These are phyloP conservation scores for Aplosporella prunicola DNA, from an alignment of 2,329 filamentous ascomycete genomes.

Conservation along the genomic window DNA sequence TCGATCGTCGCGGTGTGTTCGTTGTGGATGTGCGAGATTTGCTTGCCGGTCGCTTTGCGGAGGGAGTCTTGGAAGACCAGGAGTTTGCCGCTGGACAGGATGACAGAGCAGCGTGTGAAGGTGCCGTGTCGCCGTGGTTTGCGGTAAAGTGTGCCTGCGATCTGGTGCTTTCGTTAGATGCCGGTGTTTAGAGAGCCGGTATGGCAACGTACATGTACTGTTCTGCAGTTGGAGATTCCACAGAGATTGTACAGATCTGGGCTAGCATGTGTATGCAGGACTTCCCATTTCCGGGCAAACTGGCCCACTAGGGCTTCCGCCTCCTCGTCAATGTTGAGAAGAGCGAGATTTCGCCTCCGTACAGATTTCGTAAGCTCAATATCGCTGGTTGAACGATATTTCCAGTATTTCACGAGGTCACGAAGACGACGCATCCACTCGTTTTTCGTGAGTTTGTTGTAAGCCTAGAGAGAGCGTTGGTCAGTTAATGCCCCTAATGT, in stretches of 20 bases:
- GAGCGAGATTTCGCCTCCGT: conserved; percentile 48
- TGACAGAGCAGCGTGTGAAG: conserved; percentile 51
- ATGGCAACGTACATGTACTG: conserved; percentile 38
- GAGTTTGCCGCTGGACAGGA: conserved; percentile 51
- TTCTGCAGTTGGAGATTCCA: conserved; percentile 52
- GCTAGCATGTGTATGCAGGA: conserved; percentile 53
- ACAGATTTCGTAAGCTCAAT: conserved; percentile 48
- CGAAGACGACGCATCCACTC: conserved; percentile 54
- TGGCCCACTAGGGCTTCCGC: conserved; percentile 56
- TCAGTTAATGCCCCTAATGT: background rate
- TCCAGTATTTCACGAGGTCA: conserved; percentile 53
- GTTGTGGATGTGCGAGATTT: conserved; percentile 52
- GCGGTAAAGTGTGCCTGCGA: conserved; percentile 53
- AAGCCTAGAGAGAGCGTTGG: conserved; percentile 28
- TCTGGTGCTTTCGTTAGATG: too few species aligned
- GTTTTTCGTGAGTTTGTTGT: conserved; percentile 46
- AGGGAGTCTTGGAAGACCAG: conserved; percentile 54
- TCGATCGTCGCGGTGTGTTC: conserved; percentile 50
- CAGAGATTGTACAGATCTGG: conserved; percentile 60
- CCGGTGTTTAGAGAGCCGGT: conserved; percentile 18
- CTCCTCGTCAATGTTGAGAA: conserved; percentile 55
- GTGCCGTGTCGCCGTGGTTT: conserved; percentile 54
- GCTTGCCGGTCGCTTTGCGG: conserved; percentile 45
- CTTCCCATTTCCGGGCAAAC: conserved; percentile 60
- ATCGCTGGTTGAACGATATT: conserved; percentile 45